Evolutionary conservation across 768 basidiomycete species (phyloP).

Genomic region (Tylopilus intermedius): DNA sequence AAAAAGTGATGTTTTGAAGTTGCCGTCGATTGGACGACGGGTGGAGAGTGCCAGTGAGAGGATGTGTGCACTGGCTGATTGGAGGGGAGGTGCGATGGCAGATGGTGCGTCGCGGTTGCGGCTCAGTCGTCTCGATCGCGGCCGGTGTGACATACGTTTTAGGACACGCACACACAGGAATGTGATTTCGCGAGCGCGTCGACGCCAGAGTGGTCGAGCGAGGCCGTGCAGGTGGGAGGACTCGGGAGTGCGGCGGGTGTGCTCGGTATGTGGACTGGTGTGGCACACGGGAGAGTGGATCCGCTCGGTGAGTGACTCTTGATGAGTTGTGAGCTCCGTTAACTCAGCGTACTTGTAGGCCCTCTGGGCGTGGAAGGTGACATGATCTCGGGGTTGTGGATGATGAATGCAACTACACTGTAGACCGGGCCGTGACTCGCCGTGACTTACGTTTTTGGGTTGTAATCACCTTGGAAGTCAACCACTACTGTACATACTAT

Average conservation of each 20-base stretch:
- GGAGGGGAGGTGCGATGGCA: constrained; percentile 49
- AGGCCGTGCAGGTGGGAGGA: constrained; percentile 52
- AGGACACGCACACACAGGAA: constrained; percentile 27
- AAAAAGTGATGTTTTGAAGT: too few relatives aligned
- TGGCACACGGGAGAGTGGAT: constrained; percentile 39
- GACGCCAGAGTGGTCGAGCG: constrained; percentile 45
- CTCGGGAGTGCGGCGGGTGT: constrained; percentile 47
- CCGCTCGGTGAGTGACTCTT: constrained; percentile 35
- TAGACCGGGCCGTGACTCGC: too few relatives aligned
- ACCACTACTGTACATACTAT: too few relatives aligned
- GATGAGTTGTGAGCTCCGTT: too few relatives aligned
- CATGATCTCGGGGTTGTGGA: too few relatives aligned
- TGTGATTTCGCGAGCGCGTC: constrained; percentile 30
- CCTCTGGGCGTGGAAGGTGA: too few relatives aligned
- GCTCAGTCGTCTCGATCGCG: background rate
- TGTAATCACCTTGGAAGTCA: too few relatives aligned
- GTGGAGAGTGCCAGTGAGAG: constrained; percentile 31
- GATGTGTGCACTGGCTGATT: constrained; percentile 42
- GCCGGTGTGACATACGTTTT: constrained; percentile 8
- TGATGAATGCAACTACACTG: too few relatives aligned
- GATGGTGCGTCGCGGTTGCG: constrained; percentile 32
- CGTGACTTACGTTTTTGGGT: too few relatives aligned
- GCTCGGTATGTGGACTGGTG: constrained; percentile 54
- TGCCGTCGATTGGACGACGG: constrained; percentile 32
- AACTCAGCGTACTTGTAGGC: too few relatives aligned